Evolutionary conservation across 805 yeast genomes (phyloP).

Genomic region (Ogataea ramenticola): DNA sequence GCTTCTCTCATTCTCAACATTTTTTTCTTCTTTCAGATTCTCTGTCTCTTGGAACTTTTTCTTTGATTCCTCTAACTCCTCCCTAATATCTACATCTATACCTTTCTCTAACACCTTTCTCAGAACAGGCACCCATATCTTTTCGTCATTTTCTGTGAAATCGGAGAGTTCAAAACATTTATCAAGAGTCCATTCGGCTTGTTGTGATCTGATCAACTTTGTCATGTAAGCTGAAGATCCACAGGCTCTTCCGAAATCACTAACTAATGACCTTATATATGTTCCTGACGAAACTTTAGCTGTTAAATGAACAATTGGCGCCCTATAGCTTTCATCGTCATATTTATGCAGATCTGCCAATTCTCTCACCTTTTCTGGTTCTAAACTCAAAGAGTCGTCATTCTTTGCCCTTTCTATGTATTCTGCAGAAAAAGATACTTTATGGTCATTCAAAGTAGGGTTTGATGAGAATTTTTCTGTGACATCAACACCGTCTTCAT

Average conservation of each 20-base stretch:
- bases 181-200: conserved; percentile 78
- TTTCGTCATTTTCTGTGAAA: conserved; percentile 52
- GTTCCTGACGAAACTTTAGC: conserved; percentile 92
- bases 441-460: conserved; percentile 58
- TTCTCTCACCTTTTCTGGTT: conserved; percentile 32
- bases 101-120: conserved; percentile 44
- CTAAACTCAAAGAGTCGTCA: conserved; percentile 25
- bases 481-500: conserved; percentile 38
- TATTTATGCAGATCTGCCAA: conserved; percentile 28
- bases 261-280: conserved; percentile 80
- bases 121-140: conserved; percentile 65
- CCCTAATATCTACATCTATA: conserved; percentile 28
- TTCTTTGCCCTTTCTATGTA: conserved; percentile 37
- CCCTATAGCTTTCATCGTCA: conserved; percentile 35
- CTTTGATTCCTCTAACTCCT: conserved; percentile 29
- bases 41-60: conserved; percentile 6
- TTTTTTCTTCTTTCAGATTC: too few species aligned
- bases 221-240: conserved; percentile 87
- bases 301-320: conserved; percentile 66
- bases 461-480: conserved; percentile 30
- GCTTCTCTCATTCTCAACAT: neutral
- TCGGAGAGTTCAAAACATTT: conserved; percentile 63
- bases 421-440: conserved; percentile 51
- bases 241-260: conserved; percentile 81
- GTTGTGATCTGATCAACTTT: conserved; percentile 61